Evolutionary conservation across 257 asterid species (phyloP), one percentile per base, ranked within the genome.

Genomic region (Jacaranda copaia): DNA sequence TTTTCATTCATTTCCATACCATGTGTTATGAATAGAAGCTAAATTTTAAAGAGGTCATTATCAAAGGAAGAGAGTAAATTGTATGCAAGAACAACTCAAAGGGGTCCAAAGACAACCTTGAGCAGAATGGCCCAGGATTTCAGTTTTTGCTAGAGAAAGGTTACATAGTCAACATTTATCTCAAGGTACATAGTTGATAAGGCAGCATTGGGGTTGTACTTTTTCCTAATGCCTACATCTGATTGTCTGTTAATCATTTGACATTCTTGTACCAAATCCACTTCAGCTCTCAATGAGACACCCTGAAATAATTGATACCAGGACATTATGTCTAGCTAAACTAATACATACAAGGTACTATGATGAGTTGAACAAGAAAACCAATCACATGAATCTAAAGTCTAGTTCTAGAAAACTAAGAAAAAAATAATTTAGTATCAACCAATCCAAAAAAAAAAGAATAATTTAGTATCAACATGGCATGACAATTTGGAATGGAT

Each of bases 11-110:
- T 25, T 25, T 25, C 32, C 32, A 25, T 25, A 25, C 2, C 32
- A 25, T 25, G 32, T 25, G 2, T 25, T 25, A 25, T 25, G 32
- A 57, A 60, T 64, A 58, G 3, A 10, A 53, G 67, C 76, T 18
- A 55, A 20, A 68, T 6, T 40, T 43, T 0, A 40, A 61, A 48
- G 71, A 19, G 3, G 78, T 74, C 70, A 46, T 74, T 61, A 74
- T 60, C 61, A 74, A 73, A 25, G 38, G 20, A 73, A 66, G 71
- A 73, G 49, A 49, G 35, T 45, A 32, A 45, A 43, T 18, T 2
- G 51, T 7, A 40, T 18, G 57, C 19, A 5, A 14, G 62, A 18
- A 42, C n/a, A 12, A 68, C 13, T 57, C 20, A 57, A 74, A n/a
- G n/a, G 8, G 19, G 19, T 49, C 62, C 20, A 40, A 4, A 46